Conservation (phyloP, 164 flowering plant species). For the Stephania japonica region DNA sequence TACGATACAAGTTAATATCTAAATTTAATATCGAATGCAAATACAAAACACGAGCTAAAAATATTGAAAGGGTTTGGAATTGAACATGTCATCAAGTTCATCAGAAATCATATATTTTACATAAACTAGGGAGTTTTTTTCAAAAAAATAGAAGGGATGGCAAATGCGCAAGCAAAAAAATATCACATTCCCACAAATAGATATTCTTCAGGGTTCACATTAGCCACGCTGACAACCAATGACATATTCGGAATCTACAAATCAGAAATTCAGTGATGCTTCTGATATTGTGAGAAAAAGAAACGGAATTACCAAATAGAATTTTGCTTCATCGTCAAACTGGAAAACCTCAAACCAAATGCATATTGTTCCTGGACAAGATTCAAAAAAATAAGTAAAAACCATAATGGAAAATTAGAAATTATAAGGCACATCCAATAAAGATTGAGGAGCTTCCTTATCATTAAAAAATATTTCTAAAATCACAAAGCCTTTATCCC, state of each 20-base stretch:
- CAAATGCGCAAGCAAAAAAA: too few species aligned
- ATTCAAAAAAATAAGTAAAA: conserved; percentile 9
- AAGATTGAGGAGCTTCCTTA: neutral
- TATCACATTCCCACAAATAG: neutral
- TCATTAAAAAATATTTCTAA: too few species aligned
- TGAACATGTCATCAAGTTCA: too few species aligned
- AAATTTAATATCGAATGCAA: too few species aligned
- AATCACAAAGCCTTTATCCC: too few species aligned
- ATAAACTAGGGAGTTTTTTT: too few species aligned
- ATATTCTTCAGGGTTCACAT: neutral
- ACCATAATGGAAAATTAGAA: neutral
- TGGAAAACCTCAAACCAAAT: conserved; percentile 68
- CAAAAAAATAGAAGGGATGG: too few species aligned
- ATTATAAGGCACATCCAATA: neutral
- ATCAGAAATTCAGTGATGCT: neutral
- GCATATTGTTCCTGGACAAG: conserved; percentile 39
- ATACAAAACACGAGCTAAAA: too few species aligned
- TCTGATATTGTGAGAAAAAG: neutral
- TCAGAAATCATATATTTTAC: too few species aligned
- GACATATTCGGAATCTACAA: neutral
- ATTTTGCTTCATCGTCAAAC: conserved; percentile 60
- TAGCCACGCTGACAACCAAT: neutral
- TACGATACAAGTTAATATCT: too few species aligned
- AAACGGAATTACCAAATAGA: conserved; percentile 42
- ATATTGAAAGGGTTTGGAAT: too few species aligned